phyloP scores from a whole-genome alignment of 345 rosid genomes.

The Lagerstroemia speciosa region DNA sequence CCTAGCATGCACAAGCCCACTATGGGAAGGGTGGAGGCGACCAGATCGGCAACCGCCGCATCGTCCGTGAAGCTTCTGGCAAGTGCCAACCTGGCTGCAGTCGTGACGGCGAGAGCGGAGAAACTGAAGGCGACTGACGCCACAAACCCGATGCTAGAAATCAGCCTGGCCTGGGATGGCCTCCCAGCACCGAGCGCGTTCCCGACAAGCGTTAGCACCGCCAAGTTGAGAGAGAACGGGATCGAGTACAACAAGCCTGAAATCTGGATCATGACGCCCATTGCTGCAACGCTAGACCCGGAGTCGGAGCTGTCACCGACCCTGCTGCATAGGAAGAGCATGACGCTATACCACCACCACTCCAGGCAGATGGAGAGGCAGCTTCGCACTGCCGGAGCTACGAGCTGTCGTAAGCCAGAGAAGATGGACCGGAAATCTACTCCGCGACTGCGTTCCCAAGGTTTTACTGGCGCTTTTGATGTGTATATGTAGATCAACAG shows the following conservation, averaged over 20 bases:
- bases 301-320: slow-evolving; percentile 55
- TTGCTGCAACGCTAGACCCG: slow-evolving; percentile 55
- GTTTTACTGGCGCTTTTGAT: slow-evolving; percentile 46
- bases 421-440: slow-evolving; percentile 32
- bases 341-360: slow-evolving; percentile 96
- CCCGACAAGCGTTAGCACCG: slow-evolving; percentile 51
- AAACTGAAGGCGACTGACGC: slow-evolving; percentile 51
- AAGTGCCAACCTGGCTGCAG: slow-evolving; percentile 44
- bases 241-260: slow-evolving; percentile 58
- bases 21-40: slow-evolving; percentile 53
- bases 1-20: slow-evolving; percentile 70
- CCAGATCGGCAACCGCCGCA: slow-evolving; percentile 43
- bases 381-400: slow-evolving; percentile 58
- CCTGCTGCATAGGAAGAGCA: slow-evolving; percentile 71
- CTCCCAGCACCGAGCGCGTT: slow-evolving; percentile 69
- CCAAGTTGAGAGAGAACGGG: slow-evolving; percentile 57
- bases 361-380: slow-evolving; percentile 69
- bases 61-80: slow-evolving; percentile 64
- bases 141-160: slow-evolving; percentile 45
- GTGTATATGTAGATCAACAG: slow-evolving; percentile 36
- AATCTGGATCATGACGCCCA: slow-evolving; percentile 72
- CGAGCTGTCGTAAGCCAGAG: slow-evolving; percentile 62
- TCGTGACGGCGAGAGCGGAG: slow-evolving; percentile 34
- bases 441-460: slow-evolving; percentile 45
- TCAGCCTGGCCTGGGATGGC: slow-evolving; percentile 55